Conservation (phyloP, 768 basidiomycete genomes). For the Suillus ampliporus region DNA sequence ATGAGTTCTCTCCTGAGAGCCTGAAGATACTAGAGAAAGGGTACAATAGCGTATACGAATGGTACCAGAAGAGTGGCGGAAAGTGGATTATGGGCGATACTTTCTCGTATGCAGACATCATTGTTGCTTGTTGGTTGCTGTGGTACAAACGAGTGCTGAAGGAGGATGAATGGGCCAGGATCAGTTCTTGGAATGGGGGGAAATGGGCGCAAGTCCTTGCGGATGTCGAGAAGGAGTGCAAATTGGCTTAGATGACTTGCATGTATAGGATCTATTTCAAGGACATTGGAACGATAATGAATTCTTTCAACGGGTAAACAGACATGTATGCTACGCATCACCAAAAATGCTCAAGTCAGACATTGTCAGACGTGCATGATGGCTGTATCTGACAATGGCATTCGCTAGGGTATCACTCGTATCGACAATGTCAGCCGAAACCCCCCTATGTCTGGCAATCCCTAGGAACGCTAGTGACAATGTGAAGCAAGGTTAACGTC, state of each 20-base stretch:
- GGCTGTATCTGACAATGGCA: too few species aligned
- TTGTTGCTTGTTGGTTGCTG: slow-evolving; percentile 22
- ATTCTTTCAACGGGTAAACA: background rate
- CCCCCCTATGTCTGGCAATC: too few species aligned
- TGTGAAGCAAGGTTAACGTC: too few species aligned
- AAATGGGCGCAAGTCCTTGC: slow-evolving; percentile 31
- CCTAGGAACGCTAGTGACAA: too few species aligned
- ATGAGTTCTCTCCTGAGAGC: slow-evolving; percentile 44
- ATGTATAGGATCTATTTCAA: background rate
- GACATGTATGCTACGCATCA: too few species aligned
- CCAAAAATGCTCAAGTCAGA: too few species aligned
- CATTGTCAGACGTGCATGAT: too few species aligned
- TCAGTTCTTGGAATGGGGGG: slow-evolving; percentile 31
- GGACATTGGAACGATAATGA: background rate
- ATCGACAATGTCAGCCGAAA: too few species aligned
- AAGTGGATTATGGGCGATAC: slow-evolving; percentile 37
- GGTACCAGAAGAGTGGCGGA: slow-evolving; percentile 30
- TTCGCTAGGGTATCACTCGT: too few species aligned
- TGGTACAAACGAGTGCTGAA: slow-evolving; percentile 26
- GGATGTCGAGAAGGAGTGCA: slow-evolving; percentile 34
- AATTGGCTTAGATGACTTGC: slow-evolving; percentile 12
- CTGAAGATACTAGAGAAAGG: slow-evolving; percentile 29
- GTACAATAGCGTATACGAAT: slow-evolving; percentile 17
- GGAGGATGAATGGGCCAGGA: slow-evolving; percentile 33
- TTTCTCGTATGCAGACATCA: slow-evolving; percentile 38